Base-by-base conservation (phyloP, 1,284 basidiomycete species). In the Irpex sp. region DNA sequence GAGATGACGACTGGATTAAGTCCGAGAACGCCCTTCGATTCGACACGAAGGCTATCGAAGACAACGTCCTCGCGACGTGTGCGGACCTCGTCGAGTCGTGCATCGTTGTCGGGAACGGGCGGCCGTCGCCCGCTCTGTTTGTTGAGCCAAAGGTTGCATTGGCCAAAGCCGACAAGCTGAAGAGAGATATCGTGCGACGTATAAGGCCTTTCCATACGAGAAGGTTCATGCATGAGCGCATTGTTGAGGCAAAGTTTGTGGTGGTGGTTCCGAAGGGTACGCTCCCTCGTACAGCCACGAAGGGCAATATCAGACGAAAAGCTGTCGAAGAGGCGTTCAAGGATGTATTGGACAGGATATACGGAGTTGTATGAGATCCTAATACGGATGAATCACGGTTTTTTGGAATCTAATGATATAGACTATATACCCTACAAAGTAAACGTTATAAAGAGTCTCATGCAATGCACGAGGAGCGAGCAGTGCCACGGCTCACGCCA, bases 1-100 rank as follows among this genome's bases (percentile, higher is more conserved):
- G 89, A 52, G 83, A 88, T 64, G 88, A 91, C 67, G 88, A 91
- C 73, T 91, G 88, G 88, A 91, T 91, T 73, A 91, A 90, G 76
- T 87, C 85, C 58, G 83, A 88, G 69, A 88, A 82, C 71, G 85
- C 86, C 69, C 76, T 91, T 63, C 82, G 87, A 38, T 89, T 88
- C 67, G 88, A 91, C 70, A 89, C 88, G 58, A 87, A 85, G 79
- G 81, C 88, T 26, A 89, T 91, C 64, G 88, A 90, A 73, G 88
- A 90, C 64, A 87, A 89, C 68, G 77, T 84, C 38, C 82, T 82
- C 31, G 72, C 76, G 65, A 82, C 78, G 60, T 89, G 87, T 69
- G 78, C 76, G 1, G 76, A 80, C 56, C 74, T 89, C 59, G 78
- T 89, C 58, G 76, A 76, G 13, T 81, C 85, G 63, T 88, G 87